Evolutionary conservation across 805 yeast species (phyloP).

Genomic region (Candida xiaguanensis): DNA sequence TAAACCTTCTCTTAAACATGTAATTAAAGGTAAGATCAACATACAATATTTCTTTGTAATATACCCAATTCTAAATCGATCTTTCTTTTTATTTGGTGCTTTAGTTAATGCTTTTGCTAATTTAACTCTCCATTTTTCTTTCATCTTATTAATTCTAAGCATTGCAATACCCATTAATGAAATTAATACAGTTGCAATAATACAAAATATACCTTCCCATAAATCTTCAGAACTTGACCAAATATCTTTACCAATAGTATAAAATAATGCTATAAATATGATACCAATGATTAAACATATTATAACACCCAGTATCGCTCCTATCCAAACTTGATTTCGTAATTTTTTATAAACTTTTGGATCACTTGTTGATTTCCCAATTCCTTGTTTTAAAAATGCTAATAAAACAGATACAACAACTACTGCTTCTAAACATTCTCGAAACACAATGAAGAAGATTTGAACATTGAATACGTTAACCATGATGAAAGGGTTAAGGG

Average conservation of each 20-base stretch:
- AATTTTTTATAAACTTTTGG: conserved; percentile 55
- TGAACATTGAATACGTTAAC: conserved; percentile 63
- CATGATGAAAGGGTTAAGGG: conserved; percentile 21
- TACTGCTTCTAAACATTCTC: conserved; percentile 93
- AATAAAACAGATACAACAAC: conserved; percentile 86
- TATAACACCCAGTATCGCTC: conserved; percentile 68
- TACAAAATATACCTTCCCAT: conserved; percentile 95
- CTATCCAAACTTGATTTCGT: conserved; percentile 82
- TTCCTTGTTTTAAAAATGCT: conserved; percentile 87
- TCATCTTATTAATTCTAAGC: conserved; percentile 94
- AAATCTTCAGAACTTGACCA: conserved; percentile 87
- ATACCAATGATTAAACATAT: conserved; percentile 84
- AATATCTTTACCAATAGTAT: conserved; percentile 72
- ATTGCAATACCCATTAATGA: conserved; percentile 94
- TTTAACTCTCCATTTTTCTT: conserved; percentile 94
- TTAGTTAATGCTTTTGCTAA: conserved; percentile 80
- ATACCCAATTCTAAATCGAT: conserved; percentile 39
- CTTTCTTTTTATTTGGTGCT: conserved; percentile 46
- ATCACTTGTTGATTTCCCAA: conserved; percentile 54
- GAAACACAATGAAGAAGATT: conserved; percentile 84
- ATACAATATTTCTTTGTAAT: conserved; percentile 67
- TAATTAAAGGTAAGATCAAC: conserved; percentile 86
- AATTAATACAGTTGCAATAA: conserved; percentile 86
- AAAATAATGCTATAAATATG: conserved; percentile 93
- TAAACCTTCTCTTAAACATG: conserved; percentile 93